Conservation (phyloP, 345 rosid species). For the Chamaenerion angustifolium region DNA sequence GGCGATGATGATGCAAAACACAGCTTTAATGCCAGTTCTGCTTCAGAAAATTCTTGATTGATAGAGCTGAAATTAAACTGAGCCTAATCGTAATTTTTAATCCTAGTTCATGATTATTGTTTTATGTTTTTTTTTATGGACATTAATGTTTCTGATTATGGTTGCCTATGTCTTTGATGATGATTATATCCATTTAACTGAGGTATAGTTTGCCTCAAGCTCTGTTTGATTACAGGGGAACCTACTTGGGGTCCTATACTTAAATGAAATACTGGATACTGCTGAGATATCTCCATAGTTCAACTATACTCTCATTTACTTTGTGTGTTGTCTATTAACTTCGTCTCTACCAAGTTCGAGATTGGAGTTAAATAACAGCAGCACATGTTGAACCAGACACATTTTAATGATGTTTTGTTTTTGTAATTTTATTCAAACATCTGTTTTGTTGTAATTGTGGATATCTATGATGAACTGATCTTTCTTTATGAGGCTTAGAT, state of each 20-base stretch:
- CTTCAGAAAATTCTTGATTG: constrained; percentile 92
- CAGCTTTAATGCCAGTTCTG: constrained; percentile 95
- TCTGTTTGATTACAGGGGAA: constrained; percentile 9
- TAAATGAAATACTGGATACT: constrained; percentile 13
- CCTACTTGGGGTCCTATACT: constrained; percentile 13
- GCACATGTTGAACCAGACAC: constrained; percentile 11
- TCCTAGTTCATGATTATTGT: too few species aligned
- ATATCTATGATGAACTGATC: too few species aligned
- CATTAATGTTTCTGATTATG: too few species aligned
- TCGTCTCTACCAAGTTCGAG: constrained; percentile 26
- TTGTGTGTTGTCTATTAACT: constrained; percentile 58
- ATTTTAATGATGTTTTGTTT: too few species aligned
- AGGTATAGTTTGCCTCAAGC: constrained; percentile 9
- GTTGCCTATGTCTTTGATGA: not conserved
- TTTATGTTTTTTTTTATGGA: not conserved
- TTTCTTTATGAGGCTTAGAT: too few species aligned
- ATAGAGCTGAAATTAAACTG: constrained; percentile 47
- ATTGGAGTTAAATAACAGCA: constrained; percentile 58
- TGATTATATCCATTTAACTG: constrained; percentile 7
- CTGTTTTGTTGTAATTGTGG: too few species aligned
- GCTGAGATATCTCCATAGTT: constrained; percentile 40
- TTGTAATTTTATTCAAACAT: too few species aligned
- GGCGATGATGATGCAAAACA: constrained; percentile 21
- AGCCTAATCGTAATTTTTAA: constrained; percentile 19
- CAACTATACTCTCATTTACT: constrained; percentile 23